Conservation (phyloP, 768 basidiomycete genomes). For the Mycena epipterygia region DNA sequence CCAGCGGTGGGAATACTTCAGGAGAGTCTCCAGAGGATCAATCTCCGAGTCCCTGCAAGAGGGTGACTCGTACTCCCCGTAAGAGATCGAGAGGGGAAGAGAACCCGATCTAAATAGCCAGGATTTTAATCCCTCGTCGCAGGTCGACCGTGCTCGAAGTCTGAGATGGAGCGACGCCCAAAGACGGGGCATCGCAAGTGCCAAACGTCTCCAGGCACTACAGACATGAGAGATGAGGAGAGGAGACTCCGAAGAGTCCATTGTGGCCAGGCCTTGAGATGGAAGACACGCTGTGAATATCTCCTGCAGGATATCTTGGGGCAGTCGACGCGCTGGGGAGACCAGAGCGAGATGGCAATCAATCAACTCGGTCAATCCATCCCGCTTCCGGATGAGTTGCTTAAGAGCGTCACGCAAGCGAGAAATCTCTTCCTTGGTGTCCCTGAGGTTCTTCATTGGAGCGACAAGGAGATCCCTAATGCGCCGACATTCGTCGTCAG, state of each 20-base stretch:
- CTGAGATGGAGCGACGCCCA: neutral
- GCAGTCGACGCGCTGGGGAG: neutral
- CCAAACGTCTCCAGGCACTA: neutral
- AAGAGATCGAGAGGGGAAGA: constrained; percentile 13
- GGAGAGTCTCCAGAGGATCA: neutral
- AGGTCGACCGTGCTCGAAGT: too few relatives aligned
- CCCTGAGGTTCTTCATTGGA: neutral
- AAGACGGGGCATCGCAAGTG: constrained; percentile 2
- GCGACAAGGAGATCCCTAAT: neutral
- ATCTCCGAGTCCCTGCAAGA: neutral
- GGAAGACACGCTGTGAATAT: constrained; percentile 3
- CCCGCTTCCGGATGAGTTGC: neutral
- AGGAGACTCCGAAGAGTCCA: neutral
- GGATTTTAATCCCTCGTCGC: neutral
- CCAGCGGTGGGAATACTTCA: too few relatives aligned
- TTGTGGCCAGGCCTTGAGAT: neutral
- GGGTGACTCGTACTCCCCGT: neutral
- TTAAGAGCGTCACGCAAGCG: neutral
- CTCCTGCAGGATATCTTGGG: constrained; percentile 13
- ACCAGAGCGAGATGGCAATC: constrained; percentile 3
- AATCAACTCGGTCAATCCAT: neutral
- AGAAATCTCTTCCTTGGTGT: neutral
- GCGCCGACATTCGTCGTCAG: neutral
- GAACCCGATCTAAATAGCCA: neutral
- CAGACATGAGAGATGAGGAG: constrained; percentile 3